phyloP scores from a whole-genome alignment of 73 alveolate species.

The Durusdinium trenchii region DNA sequence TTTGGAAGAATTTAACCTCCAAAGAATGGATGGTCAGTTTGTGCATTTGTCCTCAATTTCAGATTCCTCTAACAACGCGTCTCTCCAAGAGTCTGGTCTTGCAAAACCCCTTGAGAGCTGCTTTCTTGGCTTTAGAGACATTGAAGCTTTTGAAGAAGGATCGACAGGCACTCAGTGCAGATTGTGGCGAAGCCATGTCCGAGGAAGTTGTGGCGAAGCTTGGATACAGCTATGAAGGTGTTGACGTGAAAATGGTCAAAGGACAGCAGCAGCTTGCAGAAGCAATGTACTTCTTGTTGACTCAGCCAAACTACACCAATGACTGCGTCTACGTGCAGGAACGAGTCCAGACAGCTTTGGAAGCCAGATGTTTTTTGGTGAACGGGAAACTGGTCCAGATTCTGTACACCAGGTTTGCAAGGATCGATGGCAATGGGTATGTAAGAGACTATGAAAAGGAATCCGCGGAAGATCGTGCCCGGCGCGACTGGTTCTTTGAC shows the following conservation, averaged over 20 bases:
- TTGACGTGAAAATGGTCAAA: conserved; percentile 53
- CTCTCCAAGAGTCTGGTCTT: conserved; percentile 33
- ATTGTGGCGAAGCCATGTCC: background rate
- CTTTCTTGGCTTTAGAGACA: background rate
- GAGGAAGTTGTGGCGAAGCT: conserved; percentile 42
- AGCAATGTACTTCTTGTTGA: conserved; percentile 49
- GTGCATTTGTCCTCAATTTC: conserved; percentile 49
- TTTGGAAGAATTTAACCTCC: conserved; percentile 59
- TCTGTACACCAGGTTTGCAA: conserved; percentile 55
- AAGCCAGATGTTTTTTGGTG: conserved; percentile 57
- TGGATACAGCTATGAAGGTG: conserved; percentile 82
- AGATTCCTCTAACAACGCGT: conserved; percentile 52
- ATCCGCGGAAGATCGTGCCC: background rate
- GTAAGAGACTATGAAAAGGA: conserved; percentile 72
- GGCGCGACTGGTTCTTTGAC: conserved; percentile 24
- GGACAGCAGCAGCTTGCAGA: conserved; percentile 6
- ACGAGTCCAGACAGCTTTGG: conserved; percentile 16
- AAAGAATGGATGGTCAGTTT: conserved; percentile 57
- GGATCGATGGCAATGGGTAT: conserved; percentile 52
- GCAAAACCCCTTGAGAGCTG: conserved; percentile 13
- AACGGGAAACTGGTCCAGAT: background rate
- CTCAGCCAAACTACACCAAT: conserved; percentile 87
- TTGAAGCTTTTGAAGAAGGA: conserved; percentile 7
- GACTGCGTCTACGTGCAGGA: conserved; percentile 71
- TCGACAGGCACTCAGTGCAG: background rate